Conservation (phyloP, 306 rosid species). For the Lablab purpureus region DNA sequence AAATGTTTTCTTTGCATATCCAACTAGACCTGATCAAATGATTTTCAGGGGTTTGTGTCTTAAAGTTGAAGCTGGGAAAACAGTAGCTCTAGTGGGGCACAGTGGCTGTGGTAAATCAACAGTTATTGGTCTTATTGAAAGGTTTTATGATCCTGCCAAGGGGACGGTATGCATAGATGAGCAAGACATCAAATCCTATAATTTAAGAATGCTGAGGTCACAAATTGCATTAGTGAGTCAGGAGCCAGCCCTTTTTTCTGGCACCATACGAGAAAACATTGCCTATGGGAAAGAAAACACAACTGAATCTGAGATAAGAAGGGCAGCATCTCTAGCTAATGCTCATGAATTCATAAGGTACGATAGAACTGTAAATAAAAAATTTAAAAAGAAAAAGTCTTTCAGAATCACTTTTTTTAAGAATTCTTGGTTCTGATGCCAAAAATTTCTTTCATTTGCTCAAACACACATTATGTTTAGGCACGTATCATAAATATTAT, state of each 20-base stretch:
- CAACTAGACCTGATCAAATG: slow-evolving; percentile 84
- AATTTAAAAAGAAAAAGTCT: neutral
- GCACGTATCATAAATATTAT: too few species aligned
- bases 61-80: slow-evolving; percentile 73
- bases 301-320: slow-evolving; percentile 79
- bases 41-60: slow-evolving; percentile 76
- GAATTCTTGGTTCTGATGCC: neutral
- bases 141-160: slow-evolving; percentile 82
- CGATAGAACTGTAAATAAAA: neutral
- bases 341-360: slow-evolving; percentile 97
- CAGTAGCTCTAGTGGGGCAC: slow-evolving; percentile 79
- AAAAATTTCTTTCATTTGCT: neutral
- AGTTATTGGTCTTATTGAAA: slow-evolving; percentile 80
- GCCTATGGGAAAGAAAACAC: slow-evolving; percentile 76
- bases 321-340: slow-evolving; percentile 83
- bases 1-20: slow-evolving; percentile 79
- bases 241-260: slow-evolving; percentile 83
- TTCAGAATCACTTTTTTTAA: neutral
- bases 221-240: slow-evolving; percentile 86
- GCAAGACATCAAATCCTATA: slow-evolving; percentile 74
- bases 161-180: slow-evolving; percentile 81
- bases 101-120: slow-evolving; percentile 96
- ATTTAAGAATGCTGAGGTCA: slow-evolving; percentile 75
- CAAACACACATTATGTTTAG: neutral
- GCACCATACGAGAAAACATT: slow-evolving; percentile 78